Evolutionary conservation across 768 basidiomycete species (phyloP).

Genomic region (Tulasnella sp.): DNA sequence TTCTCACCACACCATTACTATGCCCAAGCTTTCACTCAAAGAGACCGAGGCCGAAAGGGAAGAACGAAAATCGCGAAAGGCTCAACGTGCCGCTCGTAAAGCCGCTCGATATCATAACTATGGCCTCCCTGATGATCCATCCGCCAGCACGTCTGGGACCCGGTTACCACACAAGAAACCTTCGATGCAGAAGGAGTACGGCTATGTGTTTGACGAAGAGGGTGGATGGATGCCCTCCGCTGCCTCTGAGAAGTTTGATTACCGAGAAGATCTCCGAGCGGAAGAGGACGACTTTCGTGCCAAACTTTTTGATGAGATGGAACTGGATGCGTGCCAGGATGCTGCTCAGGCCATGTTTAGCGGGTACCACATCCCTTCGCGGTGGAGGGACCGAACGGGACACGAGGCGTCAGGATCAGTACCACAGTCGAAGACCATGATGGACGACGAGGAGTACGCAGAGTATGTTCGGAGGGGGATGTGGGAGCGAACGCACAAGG

Average conservation of each 20-base stretch:
- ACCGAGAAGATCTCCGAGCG: constrained; percentile 35
- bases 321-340: constrained; percentile 61
- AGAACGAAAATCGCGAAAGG: constrained; percentile 33
- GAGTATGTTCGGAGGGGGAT: constrained; percentile 81
- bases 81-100: constrained; percentile 43
- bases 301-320: constrained; percentile 62
- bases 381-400: constrained; percentile 44
- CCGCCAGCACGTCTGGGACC: constrained; percentile 20
- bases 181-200: not conserved
- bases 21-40: constrained; percentile 51
- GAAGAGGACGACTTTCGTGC: constrained; percentile 57
- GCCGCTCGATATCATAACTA: constrained; percentile 26
- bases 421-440: constrained; percentile 25
- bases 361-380: constrained; percentile 62
- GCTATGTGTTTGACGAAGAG: constrained; percentile 14
- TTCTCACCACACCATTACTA: constrained; percentile 10
- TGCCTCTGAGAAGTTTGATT: constrained; percentile 4
- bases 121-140: constrained; percentile 23
- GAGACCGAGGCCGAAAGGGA: constrained; percentile 51
- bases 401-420: constrained; percentile 18
- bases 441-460: constrained; percentile 83
- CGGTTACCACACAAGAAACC: not conserved
- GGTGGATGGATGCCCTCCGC: constrained; percentile 25
- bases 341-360: constrained; percentile 53
- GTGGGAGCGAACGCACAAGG: constrained; percentile 44